These are phyloP conservation scores for Tubosaeta sp. DNA, from an alignment of 768 basidiomycete genomes.

Conservation along the genomic window DNA sequence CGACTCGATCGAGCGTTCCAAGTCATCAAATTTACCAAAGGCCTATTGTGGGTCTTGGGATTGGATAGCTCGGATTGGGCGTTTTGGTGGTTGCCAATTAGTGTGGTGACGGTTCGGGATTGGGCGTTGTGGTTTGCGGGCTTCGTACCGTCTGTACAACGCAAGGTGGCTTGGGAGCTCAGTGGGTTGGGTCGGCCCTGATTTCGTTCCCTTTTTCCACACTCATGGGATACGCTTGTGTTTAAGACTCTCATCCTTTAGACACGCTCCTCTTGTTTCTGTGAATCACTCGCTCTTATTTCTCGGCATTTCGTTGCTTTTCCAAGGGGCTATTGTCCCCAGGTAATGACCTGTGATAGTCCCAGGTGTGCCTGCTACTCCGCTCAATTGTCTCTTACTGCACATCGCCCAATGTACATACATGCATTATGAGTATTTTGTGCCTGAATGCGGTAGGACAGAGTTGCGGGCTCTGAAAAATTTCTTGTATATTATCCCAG, in stretches of 20 bases:
- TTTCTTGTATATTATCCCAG: no score
- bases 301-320: background rate
- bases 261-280: background rate
- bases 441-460: background rate
- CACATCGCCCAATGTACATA: background rate
- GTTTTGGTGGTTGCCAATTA: constrained; percentile 29
- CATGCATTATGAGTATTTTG: background rate
- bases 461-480: no score
- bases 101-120: constrained; percentile 24
- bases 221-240: background rate
- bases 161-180: constrained; percentile 21
- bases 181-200: constrained; percentile 26
- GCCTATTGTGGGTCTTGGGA: constrained; percentile 24
- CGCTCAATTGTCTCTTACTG: background rate
- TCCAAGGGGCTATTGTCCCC: background rate
- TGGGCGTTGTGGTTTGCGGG: constrained; percentile 22
- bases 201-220: background rate
- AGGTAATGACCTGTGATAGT: no score
- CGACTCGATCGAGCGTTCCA: constrained; percentile 39
- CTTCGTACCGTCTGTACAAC: constrained; percentile 16
- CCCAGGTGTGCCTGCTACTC: background rate
- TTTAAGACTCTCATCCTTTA: background rate
- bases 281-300: background rate
- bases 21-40: constrained; percentile 42
- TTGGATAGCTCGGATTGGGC: constrained; percentile 10